Percentiles rank a stretch among this genome's conserved stretches.
Evolutionary conservation across 2,329 filamentous ascomycete species (phyloP).

Genomic region (Aspergillus sp.): DNA sequence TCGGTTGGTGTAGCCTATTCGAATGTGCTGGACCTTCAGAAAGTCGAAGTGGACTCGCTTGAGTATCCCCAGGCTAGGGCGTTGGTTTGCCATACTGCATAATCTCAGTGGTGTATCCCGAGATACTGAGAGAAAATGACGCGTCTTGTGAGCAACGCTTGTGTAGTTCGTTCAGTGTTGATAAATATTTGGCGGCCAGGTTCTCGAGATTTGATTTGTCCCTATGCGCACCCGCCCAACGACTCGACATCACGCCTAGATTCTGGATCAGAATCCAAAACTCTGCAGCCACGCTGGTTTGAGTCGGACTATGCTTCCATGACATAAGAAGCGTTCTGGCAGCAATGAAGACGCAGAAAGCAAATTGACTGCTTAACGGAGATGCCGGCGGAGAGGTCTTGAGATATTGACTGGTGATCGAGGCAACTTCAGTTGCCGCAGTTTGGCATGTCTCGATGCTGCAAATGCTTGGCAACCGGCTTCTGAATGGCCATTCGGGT

Average conservation of each 20-base stretch:
- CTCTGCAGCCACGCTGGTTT: conserved; percentile 17
- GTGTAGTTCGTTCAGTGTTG: conserved; percentile 1
- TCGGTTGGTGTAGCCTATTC: too few species aligned
- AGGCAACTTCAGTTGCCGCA: conserved; percentile 48
- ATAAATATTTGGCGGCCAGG: conserved; percentile 6
- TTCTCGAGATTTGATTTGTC: background rate
- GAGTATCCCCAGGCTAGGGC: background rate
- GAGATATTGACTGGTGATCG: conserved; percentile 49
- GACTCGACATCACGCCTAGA: conserved; percentile 23
- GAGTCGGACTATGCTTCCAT: conserved; percentile 4
- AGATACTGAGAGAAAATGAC: conserved; percentile 7
- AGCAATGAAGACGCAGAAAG: conserved; percentile 48
- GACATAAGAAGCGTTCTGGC: background rate
- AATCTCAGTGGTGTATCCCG: conserved; percentile 12
- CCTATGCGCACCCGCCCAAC: conserved; percentile 10
- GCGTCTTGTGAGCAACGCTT: conserved; percentile 2
- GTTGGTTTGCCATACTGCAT: background rate
- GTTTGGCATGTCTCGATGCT: conserved; percentile 51
- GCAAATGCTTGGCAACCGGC: conserved; percentile 44
- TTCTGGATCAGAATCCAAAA: conserved; percentile 22
- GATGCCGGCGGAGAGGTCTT: conserved; percentile 28
- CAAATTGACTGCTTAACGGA: conserved; percentile 37
- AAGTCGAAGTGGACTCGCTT: background rate
- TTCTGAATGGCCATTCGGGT: conserved; percentile 27
- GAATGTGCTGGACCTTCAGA: too few species aligned